Evolutionary conservation across 73 alveolate species (phyloP).

Genomic region (Durusdinium trenchii): DNA sequence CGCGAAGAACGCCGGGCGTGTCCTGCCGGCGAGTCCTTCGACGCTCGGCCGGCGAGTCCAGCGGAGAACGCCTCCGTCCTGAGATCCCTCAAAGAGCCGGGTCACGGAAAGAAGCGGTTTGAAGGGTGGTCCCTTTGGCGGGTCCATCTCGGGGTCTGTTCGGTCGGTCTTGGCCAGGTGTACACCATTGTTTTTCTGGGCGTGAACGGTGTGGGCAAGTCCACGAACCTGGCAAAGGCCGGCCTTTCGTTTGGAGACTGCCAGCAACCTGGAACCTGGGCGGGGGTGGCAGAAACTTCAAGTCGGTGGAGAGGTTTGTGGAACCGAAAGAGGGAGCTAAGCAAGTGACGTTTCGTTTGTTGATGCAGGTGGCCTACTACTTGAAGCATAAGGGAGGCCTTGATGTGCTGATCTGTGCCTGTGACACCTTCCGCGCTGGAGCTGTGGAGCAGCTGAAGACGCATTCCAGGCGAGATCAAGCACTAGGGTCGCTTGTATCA

Average conservation of each 20-base stretch:
- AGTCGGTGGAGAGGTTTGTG: too few species aligned
- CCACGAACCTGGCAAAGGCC: conserved; percentile 99
- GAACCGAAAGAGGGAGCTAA: not conserved
- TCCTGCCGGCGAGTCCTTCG: not conserved
- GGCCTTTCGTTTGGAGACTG: not conserved
- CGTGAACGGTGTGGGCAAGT: conserved; percentile 99
- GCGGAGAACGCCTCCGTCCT: too few species aligned
- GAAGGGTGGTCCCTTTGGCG: not conserved
- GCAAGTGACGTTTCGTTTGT: not conserved
- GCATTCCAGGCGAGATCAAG: conserved; percentile 97
- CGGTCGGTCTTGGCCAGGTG: conserved; percentile 95
- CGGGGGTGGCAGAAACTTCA: not conserved
- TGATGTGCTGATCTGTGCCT: conserved; percentile 99
- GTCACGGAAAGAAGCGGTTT: not conserved
- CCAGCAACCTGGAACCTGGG: not conserved
- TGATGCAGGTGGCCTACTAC: conserved; percentile 69
- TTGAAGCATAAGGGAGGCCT: conserved; percentile 86
- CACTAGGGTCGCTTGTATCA: not conserved
- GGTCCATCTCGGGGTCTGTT: not conserved
- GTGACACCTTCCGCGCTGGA: conserved; percentile 99
- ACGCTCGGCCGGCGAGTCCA: too few species aligned
- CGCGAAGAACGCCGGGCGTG: conserved; percentile 97
- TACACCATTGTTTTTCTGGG: conserved; percentile 98
- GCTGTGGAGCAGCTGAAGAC: conserved; percentile 99
- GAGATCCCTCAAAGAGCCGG: not conserved